These are phyloP conservation scores for Phallus indusiatus DNA, from an alignment of 768 basidiomycete species.

Conservation along the genomic window DNA sequence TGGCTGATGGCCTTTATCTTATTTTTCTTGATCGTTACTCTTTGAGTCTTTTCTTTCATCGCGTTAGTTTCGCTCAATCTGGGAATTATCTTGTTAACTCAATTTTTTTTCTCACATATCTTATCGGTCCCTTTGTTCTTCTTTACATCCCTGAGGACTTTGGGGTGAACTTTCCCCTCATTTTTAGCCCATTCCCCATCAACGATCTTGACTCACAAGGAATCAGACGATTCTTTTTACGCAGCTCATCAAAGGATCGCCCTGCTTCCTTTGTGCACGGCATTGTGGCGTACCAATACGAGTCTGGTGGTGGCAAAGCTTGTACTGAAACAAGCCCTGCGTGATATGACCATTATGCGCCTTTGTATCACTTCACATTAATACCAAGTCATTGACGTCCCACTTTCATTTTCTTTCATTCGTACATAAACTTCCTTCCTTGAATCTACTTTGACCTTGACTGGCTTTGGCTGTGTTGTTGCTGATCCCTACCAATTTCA, in stretches of 20 bases:
- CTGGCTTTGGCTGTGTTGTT: neutral
- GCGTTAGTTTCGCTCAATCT: neutral
- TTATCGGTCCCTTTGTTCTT: neutral
- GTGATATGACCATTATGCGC: neutral
- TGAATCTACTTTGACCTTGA: neutral
- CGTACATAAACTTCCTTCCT: neutral
- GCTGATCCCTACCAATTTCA: conserved; percentile 18
- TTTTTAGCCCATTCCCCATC: neutral
- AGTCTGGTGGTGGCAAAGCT: neutral
- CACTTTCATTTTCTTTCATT: neutral
- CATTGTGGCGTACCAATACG: neutral
- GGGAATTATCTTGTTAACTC: neutral
- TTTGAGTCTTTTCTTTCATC: neutral
- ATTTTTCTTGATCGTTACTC: neutral
- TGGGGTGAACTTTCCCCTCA: neutral
- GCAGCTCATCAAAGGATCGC: neutral
- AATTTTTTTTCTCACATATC: neutral
- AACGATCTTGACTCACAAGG: neutral
- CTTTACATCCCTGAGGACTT: neutral
- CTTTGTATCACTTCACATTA: neutral
- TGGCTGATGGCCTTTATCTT: neutral
- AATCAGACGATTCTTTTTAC: neutral
- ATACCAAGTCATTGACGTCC: neutral
- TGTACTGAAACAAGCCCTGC: neutral
- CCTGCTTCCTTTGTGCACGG: neutral